Base-by-base conservation (phyloP, 192 early-diverging fungal species). In the Gonapodya sp. region DNA sequence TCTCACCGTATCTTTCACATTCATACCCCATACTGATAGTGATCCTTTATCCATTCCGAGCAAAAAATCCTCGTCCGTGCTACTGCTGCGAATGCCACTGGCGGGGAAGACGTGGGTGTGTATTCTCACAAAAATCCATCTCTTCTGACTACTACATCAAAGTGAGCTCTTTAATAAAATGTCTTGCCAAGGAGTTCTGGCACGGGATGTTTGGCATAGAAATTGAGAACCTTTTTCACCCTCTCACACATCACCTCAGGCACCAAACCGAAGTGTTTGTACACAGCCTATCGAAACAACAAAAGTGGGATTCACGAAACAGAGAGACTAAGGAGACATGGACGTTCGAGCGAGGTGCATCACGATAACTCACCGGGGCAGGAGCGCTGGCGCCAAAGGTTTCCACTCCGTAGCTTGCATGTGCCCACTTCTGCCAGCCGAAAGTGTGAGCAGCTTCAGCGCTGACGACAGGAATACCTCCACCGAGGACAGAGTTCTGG, bases 401-500 rank as follows among this genome's bases (percentile, higher is more conserved):
- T 78, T 94, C 93, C 85, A 99, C 94, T 79, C 96, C 96, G 82
- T 96, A 87, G 24, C 92, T 90, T 33, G 88, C 90, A 87, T 98
- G 96, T 18, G 95, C 93, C 84, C 94, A 98, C 84, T 93, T 95
- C 83, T 87, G 85, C 96, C 97, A 99, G n/a, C 94, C 93, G 85
- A 94, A 93, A 73, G 94, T 95, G 36, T 88, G 79, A 85, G 95
- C 84, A 0, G 94, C 96, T 87, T 99, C 97, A 36, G 97, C 92
- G 83, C 92, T 93, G 75, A 97, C 86, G n/a, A 92, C 87, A 0
- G 96, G 96, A 36, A 97, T 84, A 14, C 94, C 94, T 30, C 88
- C 86, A 0, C 90, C 87, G 78, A 99, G 88, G n/a, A 99, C 96
- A 2, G 85, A 84, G 35, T 91, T 87, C 82, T 91, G 89, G 89